Conservation (phyloP, 2,329 filamentous ascomycete species). For the Sporothrix mexicana region DNA sequence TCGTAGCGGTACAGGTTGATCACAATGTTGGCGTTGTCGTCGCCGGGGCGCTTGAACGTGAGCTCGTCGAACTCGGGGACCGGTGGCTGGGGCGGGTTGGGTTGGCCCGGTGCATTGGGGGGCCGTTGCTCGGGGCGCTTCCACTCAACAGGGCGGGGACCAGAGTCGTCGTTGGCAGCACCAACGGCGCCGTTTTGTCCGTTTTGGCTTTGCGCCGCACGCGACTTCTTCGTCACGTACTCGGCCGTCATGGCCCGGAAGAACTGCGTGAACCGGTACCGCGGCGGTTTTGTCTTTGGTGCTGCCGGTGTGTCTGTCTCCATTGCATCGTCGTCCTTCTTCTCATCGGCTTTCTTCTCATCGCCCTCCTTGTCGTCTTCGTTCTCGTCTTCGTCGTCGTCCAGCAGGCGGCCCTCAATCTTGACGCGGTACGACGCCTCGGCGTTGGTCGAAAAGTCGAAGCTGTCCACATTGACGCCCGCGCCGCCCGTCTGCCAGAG, state of each 20-base stretch:
- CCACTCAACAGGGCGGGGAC: constrained; percentile 72
- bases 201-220: constrained; percentile 41
- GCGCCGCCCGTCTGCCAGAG: constrained; percentile 80
- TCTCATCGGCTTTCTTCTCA: constrained; percentile 48
- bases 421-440: constrained; percentile 87
- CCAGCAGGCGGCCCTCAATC: constrained; percentile 85
- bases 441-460: constrained; percentile 78
- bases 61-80: constrained; percentile 86
- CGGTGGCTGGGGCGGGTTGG: constrained; percentile 43
- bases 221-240: constrained; percentile 61
- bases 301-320: constrained; percentile 60
- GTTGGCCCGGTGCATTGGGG: constrained; percentile 49
- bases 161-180: not conserved
- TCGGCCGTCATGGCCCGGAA: constrained; percentile 81
- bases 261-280: constrained; percentile 72
- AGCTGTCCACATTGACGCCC: constrained; percentile 71
- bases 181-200: constrained; percentile 42
- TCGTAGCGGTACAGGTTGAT: constrained; percentile 88
- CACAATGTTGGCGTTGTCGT: constrained; percentile 90
- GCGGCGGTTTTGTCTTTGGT: constrained; percentile 45
- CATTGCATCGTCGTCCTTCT: constrained; percentile 57
- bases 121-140: constrained; percentile 71
- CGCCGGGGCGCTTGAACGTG: constrained; percentile 87
- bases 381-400: constrained; percentile 64
- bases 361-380: not conserved